Evolutionary conservation across 2,329 filamentous ascomycete genomes (phyloP).

Genomic region (Domatiomyces globalis): DNA sequence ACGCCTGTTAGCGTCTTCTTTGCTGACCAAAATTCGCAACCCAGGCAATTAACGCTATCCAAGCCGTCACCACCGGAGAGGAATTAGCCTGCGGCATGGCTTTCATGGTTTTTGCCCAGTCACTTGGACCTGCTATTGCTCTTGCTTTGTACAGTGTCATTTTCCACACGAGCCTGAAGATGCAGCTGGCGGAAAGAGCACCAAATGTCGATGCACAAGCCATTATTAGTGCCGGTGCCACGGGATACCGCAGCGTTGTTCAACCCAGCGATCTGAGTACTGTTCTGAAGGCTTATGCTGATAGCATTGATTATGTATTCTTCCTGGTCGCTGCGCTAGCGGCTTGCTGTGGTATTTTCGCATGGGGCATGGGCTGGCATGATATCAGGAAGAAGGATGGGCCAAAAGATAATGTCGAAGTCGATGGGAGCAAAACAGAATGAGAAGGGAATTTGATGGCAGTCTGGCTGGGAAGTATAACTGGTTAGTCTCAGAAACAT

Average conservation of each 20-base stretch:
- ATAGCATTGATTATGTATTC: conserved; percentile 20
- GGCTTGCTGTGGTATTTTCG: conserved; percentile 8
- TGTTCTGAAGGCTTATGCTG: conserved; percentile 20
- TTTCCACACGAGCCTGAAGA: conserved; percentile 15
- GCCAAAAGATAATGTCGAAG: no score
- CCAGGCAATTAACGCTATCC: conserved; percentile 21
- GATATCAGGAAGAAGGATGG: conserved; percentile 20
- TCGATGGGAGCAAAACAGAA: no score
- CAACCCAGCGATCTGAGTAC: conserved; percentile 15
- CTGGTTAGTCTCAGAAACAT: no score
- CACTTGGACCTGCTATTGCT: conserved; percentile 22
- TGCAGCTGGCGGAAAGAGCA: conserved; percentile 10
- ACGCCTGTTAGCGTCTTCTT: no score
- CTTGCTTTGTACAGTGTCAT: conserved; percentile 21
- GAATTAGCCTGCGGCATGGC: no score
- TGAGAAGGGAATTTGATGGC: no score
- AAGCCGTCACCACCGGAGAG: conserved; percentile 21
- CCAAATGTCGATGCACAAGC: conserved; percentile 13
- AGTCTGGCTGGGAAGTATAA: no score
- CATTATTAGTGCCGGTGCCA: conserved; percentile 19
- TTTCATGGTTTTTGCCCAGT: conserved; percentile 23
- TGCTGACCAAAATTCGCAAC: conserved; percentile 8
- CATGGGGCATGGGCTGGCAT: conserved; percentile 21
- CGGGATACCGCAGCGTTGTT: conserved; percentile 17
- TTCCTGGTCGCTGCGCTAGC: conserved; percentile 20